Conservation (phyloP, 306 rosid species). For the Pyrus communis region DNA sequence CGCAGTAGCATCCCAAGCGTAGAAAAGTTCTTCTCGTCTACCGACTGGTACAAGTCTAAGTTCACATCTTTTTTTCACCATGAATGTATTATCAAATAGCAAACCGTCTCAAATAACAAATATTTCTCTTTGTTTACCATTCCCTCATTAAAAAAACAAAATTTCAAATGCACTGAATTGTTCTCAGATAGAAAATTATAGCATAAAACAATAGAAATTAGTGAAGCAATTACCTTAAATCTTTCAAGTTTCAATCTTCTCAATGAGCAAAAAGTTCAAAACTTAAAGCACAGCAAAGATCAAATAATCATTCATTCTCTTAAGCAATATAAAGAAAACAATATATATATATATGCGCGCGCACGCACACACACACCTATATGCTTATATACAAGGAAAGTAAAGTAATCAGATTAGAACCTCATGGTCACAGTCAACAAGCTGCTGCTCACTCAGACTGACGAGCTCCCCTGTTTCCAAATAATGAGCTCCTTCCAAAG, state of each 20-base stretch:
- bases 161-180: neutral
- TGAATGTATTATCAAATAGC: neutral
- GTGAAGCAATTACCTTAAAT: neutral
- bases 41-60: too few species aligned
- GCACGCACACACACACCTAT: neutral
- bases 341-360: neutral
- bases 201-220: neutral
- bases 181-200: neutral
- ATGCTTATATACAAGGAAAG: neutral
- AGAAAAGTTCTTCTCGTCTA: neutral
- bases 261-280: neutral
- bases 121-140: neutral
- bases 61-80: neutral
- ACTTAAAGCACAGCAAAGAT: neutral
- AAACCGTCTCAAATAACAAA: neutral
- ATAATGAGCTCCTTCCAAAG: constrained; percentile 85
- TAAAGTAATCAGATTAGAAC: constrained; percentile 23
- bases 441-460: constrained; percentile 92
- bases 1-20: neutral
- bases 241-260: neutral
- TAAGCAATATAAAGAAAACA: neutral
- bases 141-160: neutral
- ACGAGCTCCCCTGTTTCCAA: constrained; percentile 58
- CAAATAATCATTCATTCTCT: neutral
- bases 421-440: constrained; percentile 97